Base-by-base conservation (phyloP, 495 filamentous ascomycete genomes). In the Talaromyces nanjingensis region DNA sequence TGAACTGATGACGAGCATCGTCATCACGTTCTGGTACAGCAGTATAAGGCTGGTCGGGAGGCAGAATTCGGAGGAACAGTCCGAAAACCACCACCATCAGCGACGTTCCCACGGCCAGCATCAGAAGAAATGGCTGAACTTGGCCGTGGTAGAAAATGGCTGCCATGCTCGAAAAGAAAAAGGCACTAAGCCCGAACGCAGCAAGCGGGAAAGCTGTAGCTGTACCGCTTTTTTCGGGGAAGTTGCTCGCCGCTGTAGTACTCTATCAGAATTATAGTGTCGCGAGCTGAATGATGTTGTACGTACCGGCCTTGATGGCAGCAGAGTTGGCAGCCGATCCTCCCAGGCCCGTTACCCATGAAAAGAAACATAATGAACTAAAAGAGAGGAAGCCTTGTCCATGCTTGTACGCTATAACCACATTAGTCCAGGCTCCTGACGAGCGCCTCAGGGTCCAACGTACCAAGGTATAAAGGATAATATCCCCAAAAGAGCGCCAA, bases 181-280 rank as follows among this genome's bases (percentile, higher is more conserved):
- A 92, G 56, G 94, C 94, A 76, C 93, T 97, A 33, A 98, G 80
- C 25, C 94, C 94, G 73, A 98, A 97, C 4, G 91, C 92, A 49
- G 93, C 87, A 54, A 98, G 77, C 6, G 94, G 93, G 70, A 98
- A 91, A 2, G 91, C 92, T 6, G 94, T 98, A 14, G 94, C 94
- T 20, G 93, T 97, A 61, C 96, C 94, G 53, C 94, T 86, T 69
- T 96, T 89, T 37, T 87, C 81, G 2, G 93, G 96, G 83, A 92
- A 98, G 74, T 98, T 98, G 49, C 93, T 79, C 34, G 96, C 93
- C 63, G 91, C 93, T 81, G 77, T 2, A 60, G 20, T 12, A 11
- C 54, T 24, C 22, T 9, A 53, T 29, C 24, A 59, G 60, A 27
- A 33, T 59, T 4, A 8, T 9, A 20, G 14, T 37, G 7, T 33